Evolutionary conservation across 169 alveolate species (phyloP).

Genomic region (Eimeria maxima): DNA sequence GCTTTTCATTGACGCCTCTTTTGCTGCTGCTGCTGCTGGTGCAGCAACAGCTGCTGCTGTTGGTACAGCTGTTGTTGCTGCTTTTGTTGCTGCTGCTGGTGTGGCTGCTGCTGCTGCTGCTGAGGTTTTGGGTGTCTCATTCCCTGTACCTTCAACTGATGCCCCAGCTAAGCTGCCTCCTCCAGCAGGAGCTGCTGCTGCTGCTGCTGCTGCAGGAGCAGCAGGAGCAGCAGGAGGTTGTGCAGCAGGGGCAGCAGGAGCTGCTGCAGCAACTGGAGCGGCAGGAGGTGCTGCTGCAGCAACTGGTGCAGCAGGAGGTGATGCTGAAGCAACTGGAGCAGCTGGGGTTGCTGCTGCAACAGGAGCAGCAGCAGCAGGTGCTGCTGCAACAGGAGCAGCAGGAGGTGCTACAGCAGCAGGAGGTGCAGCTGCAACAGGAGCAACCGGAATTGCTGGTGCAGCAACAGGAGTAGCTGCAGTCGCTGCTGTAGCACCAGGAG

Average conservation of each 20-base stretch:
- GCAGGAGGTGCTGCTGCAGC: too few relatives aligned
- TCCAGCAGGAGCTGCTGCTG: not conserved
- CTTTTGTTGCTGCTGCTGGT: not conserved
- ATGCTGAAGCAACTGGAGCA: too few relatives aligned
- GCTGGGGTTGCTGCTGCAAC: too few relatives aligned
- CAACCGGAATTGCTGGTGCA: not conserved
- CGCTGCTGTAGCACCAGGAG: not conserved
- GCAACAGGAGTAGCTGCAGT: conserved; percentile 4
- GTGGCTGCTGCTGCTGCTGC: conserved; percentile 30
- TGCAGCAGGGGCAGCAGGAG: not conserved
- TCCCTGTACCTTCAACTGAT: not conserved
- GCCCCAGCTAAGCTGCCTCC: not conserved
- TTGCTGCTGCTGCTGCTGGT: conserved; percentile 6
- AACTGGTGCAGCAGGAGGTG: too few relatives aligned
- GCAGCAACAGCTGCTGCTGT: not conserved
- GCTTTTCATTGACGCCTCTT: not conserved
- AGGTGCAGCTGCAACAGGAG: not conserved
- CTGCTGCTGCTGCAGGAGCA: not conserved
- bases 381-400: too few relatives aligned
- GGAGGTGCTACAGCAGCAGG: too few relatives aligned
- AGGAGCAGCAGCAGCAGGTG: too few relatives aligned
- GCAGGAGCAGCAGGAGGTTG: not conserved
- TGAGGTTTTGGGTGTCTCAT: not conserved
- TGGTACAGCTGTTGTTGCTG: not conserved
- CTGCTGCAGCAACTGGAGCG: not conserved